Base-by-base conservation (phyloP, 2,329 filamentous ascomycete species). In the Ophiosphaerella korrae region DNA sequence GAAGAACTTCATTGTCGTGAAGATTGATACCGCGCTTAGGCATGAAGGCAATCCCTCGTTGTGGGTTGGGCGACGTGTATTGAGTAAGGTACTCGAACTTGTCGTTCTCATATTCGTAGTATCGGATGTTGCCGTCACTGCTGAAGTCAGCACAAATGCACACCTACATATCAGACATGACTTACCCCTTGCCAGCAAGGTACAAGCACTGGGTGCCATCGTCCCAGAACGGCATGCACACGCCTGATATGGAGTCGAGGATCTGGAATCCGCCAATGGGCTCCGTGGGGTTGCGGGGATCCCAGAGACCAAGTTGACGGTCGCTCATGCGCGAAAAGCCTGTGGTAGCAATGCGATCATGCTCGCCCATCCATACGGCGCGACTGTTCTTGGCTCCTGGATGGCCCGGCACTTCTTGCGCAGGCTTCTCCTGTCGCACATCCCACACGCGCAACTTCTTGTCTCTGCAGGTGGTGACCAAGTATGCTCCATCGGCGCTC, bases 181-280 rank as follows among this genome's bases (percentile, higher is more conserved):
- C 88, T 80, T 77, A 93, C 90, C 93, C 94, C 81, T 97, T 97
- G 72, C 94, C 94, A 67, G 94, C 94, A 71, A 99, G 84, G 77
- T 97, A 99, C 69, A 99, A 81, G 73, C 91, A 95, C 78, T 94
- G 92, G 45, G 90, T 96, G 54, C 92, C 91, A 54, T 97, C 93
- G 73, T 99, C 94, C 94, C 94, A 99, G 84, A 99, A 97, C 29
- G 94, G 94, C 90, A 99, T 97, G 82, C 92, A 96, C 53, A 99
- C 92, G 73, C 94, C 94, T 39, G 93, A 97, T 68, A 96, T 96
- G 40, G 91, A 95, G 77, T 99, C 94, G 42, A 99, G 83, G 63
- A 89, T 89, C 66, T 85, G 87, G 78, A 97, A 97, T 13, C 92
- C 92, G 43, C 90, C 92, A 66, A 97, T 88, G 42, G 94, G 94